A percentile compares a stretch with the other conserved stretches of the same genome.
Conservation (phyloP, 2,329 filamentous ascomycete genomes). For the Chrysoporthe deuterocubensis region DNA sequence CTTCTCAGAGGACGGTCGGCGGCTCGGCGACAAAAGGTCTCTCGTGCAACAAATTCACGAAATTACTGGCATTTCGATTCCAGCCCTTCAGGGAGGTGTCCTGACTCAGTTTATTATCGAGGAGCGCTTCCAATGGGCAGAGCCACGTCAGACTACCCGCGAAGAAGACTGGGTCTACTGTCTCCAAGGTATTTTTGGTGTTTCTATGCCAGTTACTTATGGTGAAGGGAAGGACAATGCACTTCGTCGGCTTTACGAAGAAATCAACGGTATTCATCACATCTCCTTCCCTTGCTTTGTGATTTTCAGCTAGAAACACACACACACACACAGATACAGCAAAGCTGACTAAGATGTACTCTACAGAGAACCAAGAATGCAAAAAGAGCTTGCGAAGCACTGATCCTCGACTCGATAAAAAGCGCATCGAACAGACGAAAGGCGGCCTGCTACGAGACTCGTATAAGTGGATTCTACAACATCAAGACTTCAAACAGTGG, state of each 20-base stretch:
- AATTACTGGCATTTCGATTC: constrained; percentile 32
- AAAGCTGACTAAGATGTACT: not conserved
- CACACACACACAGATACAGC: too few relatives aligned
- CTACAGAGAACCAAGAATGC: constrained; percentile 17
- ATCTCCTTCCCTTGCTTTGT: not conserved
- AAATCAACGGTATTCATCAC: constrained; percentile 1
- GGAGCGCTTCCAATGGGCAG: constrained; percentile 34
- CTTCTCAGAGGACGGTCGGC: constrained; percentile 31
- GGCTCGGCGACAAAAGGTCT: constrained; percentile 34
- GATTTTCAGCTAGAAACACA: not conserved
- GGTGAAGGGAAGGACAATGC: constrained; percentile 27
- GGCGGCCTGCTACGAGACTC: constrained; percentile 35
- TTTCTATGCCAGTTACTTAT: constrained; percentile 32
- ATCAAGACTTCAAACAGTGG: constrained; percentile 37
- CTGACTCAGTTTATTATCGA: constrained; percentile 31
- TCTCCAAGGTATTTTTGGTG: constrained; percentile 33
- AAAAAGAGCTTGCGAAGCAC: constrained; percentile 20
- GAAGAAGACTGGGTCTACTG: constrained; percentile 35
- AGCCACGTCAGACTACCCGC: constrained; percentile 31
- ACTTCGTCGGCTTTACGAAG: constrained; percentile 30
- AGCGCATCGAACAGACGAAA: constrained; percentile 32
- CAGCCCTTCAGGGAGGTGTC: constrained; percentile 28
- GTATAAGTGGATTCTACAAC: constrained; percentile 40
- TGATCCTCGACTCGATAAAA: constrained; percentile 32
- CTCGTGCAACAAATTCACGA: constrained; percentile 32